Evolutionary conservation across 768 basidiomycete species (phyloP).

Genomic region (Phanerochaete sordida): DNA sequence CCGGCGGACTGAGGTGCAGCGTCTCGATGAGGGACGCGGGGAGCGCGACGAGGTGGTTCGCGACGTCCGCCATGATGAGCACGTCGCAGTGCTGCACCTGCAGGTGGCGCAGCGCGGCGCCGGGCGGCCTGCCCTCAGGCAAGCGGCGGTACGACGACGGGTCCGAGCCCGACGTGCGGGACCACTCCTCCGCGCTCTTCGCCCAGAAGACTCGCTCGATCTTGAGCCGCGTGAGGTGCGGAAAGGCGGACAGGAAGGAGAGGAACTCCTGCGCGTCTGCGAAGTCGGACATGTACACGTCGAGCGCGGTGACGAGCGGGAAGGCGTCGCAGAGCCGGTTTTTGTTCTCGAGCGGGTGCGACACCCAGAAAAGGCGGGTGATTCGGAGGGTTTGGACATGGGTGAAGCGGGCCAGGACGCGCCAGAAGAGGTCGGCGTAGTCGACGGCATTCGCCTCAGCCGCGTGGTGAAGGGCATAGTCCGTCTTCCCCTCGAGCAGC

Average conservation of each 20-base stretch:
- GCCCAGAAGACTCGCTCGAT: slow-evolving; percentile 11
- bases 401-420: slow-evolving; percentile 3
- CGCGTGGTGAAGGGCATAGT: not conserved
- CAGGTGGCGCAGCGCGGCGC: slow-evolving; percentile 1
- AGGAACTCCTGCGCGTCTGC: slow-evolving; percentile 9
- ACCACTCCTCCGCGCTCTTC: slow-evolving; percentile 9
- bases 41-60: slow-evolving; percentile 2
- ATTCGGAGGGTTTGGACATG: slow-evolving; percentile 4
- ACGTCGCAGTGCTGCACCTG: slow-evolving; percentile 12
- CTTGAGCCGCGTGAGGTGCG: not conserved
- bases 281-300: slow-evolving; percentile 14
- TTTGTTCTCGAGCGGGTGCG: slow-evolving; percentile 9
- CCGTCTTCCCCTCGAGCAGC: slow-evolving; percentile 10
- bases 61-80: slow-evolving; percentile 9
- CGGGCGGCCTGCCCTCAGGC: not conserved
- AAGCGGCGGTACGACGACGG: slow-evolving; percentile 11
- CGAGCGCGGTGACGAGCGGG: slow-evolving; percentile 1
- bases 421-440: slow-evolving; percentile 9
- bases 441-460: not conserved
- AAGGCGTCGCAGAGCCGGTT: slow-evolving; percentile 9
- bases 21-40: not conserved
- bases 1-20: slow-evolving; percentile 9
- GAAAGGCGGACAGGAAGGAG: slow-evolving; percentile 13
- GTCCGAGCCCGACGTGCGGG: not conserved
- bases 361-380: slow-evolving; percentile 11